Base-by-base conservation (phyloP, 108 stramenopile species). In the Discostella pseudostelligera region DNA sequence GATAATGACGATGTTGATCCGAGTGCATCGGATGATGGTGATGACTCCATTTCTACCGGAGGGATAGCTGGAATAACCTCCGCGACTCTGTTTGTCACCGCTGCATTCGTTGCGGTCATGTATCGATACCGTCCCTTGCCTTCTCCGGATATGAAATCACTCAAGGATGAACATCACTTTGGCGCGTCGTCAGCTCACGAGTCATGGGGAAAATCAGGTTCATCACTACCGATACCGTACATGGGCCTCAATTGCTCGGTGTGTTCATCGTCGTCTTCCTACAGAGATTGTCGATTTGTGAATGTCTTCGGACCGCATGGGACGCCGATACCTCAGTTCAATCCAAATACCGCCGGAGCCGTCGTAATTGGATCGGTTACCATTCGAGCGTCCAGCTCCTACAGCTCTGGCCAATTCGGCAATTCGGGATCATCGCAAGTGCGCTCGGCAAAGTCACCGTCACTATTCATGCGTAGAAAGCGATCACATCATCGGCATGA, bases 361-460 rank as follows among this genome's bases (percentile, higher is more conserved):
- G 71, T 72, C 12, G 67, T 76, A 6, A 76, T 76, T 44, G 74
- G 74, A 14, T 51, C 56, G 20, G 74, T 76, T 8, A 68, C 74
- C 17, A 76, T 76, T 14, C 65, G 73, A 40, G 65, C 51, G 19
- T 68, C 67, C 29, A 68, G 67, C 51, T 76, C 74, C 10, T 57
- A 44, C 24, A 59, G 74, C 14, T 68, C 74, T 49, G 66, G 67
- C 19, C 67, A 21, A 0, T 65, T 66, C 36, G 50, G 43, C 39
- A 59, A 73, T 43, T 35, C 39, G 3, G 62, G 43, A 55, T 66
- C 59, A 39, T 39, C 29, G 19, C 61, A 59, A 39, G n/a, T 24
- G 43, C 4, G 3, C 16, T 37, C 54, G 9, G n/a, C n/a, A n/a
- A n/a, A n/a, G n/a, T n/a, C n/a, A n/a, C 50, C 21, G 39, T 43